Evolutionary conservation across 108 stramenopile species (phyloP).

Genomic region (Pinguiococcus pyrenoidosus): DNA sequence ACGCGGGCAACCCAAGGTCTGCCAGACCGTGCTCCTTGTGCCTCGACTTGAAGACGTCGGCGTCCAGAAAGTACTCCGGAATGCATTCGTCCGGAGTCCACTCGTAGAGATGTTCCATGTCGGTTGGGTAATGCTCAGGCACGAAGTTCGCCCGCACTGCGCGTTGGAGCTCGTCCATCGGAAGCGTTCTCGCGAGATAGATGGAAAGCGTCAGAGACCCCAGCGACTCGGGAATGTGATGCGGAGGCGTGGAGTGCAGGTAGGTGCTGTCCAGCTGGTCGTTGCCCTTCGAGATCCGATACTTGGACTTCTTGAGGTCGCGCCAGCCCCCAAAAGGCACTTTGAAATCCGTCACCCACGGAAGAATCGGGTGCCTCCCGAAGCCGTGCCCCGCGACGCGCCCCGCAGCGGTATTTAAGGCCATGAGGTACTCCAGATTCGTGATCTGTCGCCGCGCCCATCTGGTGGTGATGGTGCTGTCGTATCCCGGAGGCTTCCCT

Average conservation of each 20-base stretch:
- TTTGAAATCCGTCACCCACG: conserved; percentile 55
- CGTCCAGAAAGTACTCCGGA: conserved; percentile 45
- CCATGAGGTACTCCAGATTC: conserved; percentile 54
- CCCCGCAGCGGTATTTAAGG: conserved; percentile 55
- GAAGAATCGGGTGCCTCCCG: conserved; percentile 52
- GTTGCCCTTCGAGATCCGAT: conserved; percentile 52
- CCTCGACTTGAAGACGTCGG: conserved; percentile 33
- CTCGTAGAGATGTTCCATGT: conserved; percentile 42
- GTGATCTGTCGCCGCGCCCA: conserved; percentile 36
- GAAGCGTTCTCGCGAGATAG: conserved; percentile 36
- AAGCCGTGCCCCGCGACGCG: conserved; percentile 35
- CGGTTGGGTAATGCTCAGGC: conserved; percentile 49
- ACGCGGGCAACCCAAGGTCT: conserved; percentile 30
- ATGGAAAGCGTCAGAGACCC: conserved; percentile 53
- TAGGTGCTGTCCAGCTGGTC: conserved; percentile 53
- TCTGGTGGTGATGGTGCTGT: conserved; percentile 21
- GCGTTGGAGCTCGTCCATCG: conserved; percentile 26
- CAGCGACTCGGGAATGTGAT: conserved; percentile 51
- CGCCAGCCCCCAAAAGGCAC: conserved; percentile 23
- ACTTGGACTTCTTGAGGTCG: conserved; percentile 46
- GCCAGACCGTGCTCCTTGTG: conserved; percentile 31
- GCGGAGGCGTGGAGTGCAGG: conserved; percentile 35
- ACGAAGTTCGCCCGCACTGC: conserved; percentile 48
- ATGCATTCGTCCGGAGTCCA: conserved; percentile 63
- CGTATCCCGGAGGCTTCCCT: conserved; percentile 13